A percentile compares a stretch with the other conserved stretches of the same genome.
phyloP scores from a whole-genome alignment of 106 monocot species.

The Platanthera zijinensis region DNA sequence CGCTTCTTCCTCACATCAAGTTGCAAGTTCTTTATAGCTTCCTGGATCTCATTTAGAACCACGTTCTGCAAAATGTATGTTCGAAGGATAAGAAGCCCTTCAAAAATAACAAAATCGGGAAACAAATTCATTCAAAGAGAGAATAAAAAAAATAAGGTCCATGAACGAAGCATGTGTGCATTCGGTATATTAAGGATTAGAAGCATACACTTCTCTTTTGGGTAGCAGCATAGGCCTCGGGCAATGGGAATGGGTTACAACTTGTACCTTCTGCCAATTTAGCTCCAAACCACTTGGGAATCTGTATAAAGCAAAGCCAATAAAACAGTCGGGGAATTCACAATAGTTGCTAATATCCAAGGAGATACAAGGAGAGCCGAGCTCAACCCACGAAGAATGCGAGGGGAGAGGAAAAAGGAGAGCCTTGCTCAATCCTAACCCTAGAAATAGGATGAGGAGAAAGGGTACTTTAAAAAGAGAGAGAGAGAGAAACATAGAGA shows the following conservation, averaged over 20 bases:
- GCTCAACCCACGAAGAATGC: no score
- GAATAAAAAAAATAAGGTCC: neutral
- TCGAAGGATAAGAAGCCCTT: neutral
- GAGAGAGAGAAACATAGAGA: no score
- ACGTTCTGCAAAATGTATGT: slow-evolving; percentile 6
- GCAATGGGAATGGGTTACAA: slow-evolving; percentile 51
- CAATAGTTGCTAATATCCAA: neutral
- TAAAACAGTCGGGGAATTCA: neutral
- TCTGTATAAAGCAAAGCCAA: slow-evolving; percentile 20
- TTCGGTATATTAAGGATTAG: neutral
- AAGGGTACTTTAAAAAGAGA: no score
- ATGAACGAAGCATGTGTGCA: neutral
- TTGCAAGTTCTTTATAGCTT: slow-evolving; percentile 49
- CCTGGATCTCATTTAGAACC: slow-evolving; percentile 42
- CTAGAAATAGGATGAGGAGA: no score
- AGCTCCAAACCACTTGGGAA: slow-evolving; percentile 43
- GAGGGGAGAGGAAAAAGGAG: no score
- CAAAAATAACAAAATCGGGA: neutral
- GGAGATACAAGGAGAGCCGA: no score
- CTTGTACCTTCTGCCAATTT: slow-evolving; percentile 25
- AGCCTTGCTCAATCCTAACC: no score
- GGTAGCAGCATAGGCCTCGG: slow-evolving; percentile 38
- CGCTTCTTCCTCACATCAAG: slow-evolving; percentile 57
- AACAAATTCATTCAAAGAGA: neutral
- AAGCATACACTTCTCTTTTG: slow-evolving; percentile 35